Base-by-base conservation (phyloP, 345 rosid genomes). In the Alliaria petiolata region DNA sequence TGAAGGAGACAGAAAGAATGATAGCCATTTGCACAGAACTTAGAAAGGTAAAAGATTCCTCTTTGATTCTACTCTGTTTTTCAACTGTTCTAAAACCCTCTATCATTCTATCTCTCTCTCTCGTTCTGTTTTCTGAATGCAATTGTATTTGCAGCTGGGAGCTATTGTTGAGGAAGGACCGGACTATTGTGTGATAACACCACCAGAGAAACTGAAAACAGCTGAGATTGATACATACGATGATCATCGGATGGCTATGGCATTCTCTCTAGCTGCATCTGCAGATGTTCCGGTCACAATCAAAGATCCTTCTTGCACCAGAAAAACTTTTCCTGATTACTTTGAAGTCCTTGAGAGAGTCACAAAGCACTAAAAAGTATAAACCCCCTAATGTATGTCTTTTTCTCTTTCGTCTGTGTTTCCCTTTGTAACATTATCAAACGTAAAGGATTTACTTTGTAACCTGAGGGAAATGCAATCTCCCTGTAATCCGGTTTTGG, bases 161-260 rank as follows among this genome's bases (percentile, higher is more conserved):
- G 98, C 98, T 63, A 85, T 82, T 14, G 96, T 93, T 11, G 96
- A 91, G 80, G 98, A 89, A 81, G 98, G 98, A 52, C 76, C 95
- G 42, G 96, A 93, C 61, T 91, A 87, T 69, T 93, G 97, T 63
- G 85, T 91, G 78, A 93, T 93, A 59, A 91, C 91, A 72, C 98
- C 96, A 20, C 97, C 98, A 0, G 85, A 89, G 68, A 93, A 87
- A 74, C 69, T 93, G 63, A 87, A 81, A 4, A 68, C 84, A 8
- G 53, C 97, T 6, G 88, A 85, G 34, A 89, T 93, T 13, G 97
- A 91, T 79, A 93, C 98, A 7, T 93, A 91, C 0, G 97, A 93
- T 47, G 98, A 93, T 82, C 97, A 91, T 61, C 82, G 98, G 39
- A 93, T 93, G 98, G 98, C 98, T 61, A 91, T 93, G 98, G 86